Conservation (phyloP, 306 rosid genomes). For the Glycine tomentella region DNA sequence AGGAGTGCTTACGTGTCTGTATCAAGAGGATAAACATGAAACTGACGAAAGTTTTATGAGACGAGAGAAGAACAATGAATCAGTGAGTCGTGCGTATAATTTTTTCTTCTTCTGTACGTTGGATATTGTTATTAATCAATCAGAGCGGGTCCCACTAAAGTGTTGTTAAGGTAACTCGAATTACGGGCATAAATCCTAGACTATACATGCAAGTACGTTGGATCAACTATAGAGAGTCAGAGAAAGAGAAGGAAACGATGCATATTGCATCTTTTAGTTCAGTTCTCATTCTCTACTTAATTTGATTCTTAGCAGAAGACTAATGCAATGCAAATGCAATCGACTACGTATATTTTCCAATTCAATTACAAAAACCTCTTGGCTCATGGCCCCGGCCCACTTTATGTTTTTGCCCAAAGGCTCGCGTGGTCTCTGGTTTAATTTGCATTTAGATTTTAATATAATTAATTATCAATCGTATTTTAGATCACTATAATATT, state of each 20-base stretch:
- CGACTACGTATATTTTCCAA: not conserved
- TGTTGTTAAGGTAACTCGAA: not conserved
- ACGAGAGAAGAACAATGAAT: too few species aligned
- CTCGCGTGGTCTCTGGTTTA: too few species aligned
- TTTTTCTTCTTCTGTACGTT: too few species aligned
- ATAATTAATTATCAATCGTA: not conserved
- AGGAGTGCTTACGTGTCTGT: too few species aligned
- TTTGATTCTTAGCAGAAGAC: not conserved
- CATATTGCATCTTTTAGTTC: not conserved
- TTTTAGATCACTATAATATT: too few species aligned
- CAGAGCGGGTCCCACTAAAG: too few species aligned
- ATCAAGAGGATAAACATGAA: too few species aligned
- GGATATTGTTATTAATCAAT: too few species aligned
- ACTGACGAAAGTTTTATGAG: too few species aligned
- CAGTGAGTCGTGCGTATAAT: too few species aligned
- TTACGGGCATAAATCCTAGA: not conserved
- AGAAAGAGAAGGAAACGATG: not conserved
- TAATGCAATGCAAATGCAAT: not conserved
- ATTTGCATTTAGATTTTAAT: not conserved
- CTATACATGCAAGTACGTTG: not conserved
- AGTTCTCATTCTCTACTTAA: not conserved
- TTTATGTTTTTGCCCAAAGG: too few species aligned
- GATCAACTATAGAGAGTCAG: not conserved
- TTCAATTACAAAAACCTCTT: not conserved
- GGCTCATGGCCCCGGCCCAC: too few species aligned